Conservation (phyloP, 495 filamentous ascomycete genomes). For the Penicillium macrosclerotiorum region DNA sequence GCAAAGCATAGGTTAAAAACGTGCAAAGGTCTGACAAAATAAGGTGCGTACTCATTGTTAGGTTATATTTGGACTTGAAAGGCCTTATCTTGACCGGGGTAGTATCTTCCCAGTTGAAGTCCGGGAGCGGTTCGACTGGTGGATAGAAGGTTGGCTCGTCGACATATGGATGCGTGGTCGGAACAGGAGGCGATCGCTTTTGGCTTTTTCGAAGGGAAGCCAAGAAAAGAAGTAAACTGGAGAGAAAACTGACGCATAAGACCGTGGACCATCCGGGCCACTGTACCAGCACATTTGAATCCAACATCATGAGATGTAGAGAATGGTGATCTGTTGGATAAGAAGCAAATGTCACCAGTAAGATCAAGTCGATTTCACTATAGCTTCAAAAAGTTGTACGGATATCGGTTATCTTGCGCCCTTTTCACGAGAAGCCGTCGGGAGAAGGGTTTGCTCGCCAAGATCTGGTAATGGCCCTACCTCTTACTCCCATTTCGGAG, state of each 20-base stretch:
- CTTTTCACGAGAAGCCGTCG: no score
- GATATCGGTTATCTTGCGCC: no score
- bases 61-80: slow-evolving; percentile 67
- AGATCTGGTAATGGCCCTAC: no score
- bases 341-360: no score
- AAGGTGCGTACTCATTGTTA: slow-evolving; percentile 62
- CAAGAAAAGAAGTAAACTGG: not conserved
- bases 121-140: slow-evolving; percentile 46
- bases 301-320: not conserved
- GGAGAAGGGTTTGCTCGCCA: not conserved
- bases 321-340: no score
- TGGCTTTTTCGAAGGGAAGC: not conserved
- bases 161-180: not conserved
- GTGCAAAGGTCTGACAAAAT: not conserved
- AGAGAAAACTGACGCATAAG: slow-evolving; percentile 5
- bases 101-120: slow-evolving; percentile 56
- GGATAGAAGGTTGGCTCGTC: slow-evolving; percentile 17
- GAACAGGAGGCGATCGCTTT: not conserved
- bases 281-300: not conserved
- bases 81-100: slow-evolving; percentile 59
- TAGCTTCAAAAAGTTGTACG: no score
- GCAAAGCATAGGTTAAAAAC: not conserved
- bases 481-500: no score
- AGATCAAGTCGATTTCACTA: no score
- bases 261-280: slow-evolving; percentile 5